Percentiles rank a stretch among this genome's conserved stretches.
phyloP scores from a whole-genome alignment of 2,329 filamentous ascomycete genomes.

The Colletotrichum caudatum region DNA sequence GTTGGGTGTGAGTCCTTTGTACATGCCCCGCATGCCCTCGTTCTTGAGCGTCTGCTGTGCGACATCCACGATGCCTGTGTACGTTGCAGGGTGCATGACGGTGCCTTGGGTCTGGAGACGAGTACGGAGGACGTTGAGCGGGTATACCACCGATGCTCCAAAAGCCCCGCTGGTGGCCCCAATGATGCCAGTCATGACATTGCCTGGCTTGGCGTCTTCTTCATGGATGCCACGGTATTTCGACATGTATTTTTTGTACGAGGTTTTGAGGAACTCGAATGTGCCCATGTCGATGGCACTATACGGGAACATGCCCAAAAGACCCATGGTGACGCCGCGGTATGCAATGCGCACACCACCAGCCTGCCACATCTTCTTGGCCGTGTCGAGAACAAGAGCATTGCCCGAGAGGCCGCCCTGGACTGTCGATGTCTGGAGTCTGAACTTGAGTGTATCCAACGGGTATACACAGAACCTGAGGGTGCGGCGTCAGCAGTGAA shows the following conservation, averaged over 20 bases:
- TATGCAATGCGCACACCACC: slow-evolving; percentile 85
- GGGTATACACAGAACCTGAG: slow-evolving; percentile 90
- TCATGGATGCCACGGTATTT: slow-evolving; percentile 78
- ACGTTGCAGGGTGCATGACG: slow-evolving; percentile 88
- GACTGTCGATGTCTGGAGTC: slow-evolving; percentile 95
- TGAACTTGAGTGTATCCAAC: slow-evolving; percentile 83
- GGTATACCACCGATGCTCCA: slow-evolving; percentile 94
- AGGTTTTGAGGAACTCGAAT: slow-evolving; percentile 90
- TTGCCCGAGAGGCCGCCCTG: slow-evolving; percentile 86
- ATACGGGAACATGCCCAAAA: slow-evolving; percentile 97
- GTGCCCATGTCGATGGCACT: slow-evolving; percentile 96
- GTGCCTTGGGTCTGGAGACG: slow-evolving; percentile 95
- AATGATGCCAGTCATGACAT: slow-evolving; percentile 87
- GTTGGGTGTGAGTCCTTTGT: slow-evolving; percentile 95
- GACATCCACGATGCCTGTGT: slow-evolving; percentile 92
- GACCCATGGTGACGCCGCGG: slow-evolving; percentile 91
- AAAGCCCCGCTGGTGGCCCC: slow-evolving; percentile 92
- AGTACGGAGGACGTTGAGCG: slow-evolving; percentile 92
- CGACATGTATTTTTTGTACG: slow-evolving; percentile 77
- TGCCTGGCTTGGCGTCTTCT: slow-evolving; percentile 84
- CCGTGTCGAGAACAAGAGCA: slow-evolving; percentile 83
- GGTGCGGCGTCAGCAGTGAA: slow-evolving; percentile 43
- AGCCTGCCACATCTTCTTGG: slow-evolving; percentile 84
- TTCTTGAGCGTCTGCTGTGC: slow-evolving; percentile 83
- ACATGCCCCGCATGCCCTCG: slow-evolving; percentile 88